Conservation (phyloP, 2,329 filamentous ascomycete species). For the Eutypa lata region DNA sequence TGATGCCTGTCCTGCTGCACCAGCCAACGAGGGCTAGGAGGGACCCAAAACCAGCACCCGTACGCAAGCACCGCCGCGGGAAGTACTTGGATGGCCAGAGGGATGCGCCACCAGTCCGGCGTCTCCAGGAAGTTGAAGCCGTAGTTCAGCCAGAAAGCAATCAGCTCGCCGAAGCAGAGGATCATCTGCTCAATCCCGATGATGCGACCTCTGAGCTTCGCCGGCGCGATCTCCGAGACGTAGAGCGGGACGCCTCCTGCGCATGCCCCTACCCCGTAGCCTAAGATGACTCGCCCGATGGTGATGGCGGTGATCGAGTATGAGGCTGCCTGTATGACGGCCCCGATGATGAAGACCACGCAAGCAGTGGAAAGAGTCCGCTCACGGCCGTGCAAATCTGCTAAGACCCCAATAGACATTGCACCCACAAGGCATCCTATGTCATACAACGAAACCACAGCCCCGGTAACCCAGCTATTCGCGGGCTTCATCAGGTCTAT, state of each 20-base stretch:
- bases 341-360: slow-evolving; percentile 12
- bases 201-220: slow-evolving; percentile 16
- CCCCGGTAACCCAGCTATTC: slow-evolving; percentile 14
- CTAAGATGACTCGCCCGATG: slow-evolving; percentile 11
- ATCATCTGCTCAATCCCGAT: slow-evolving; percentile 21
- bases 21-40: slow-evolving; percentile 23
- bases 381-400: slow-evolving; percentile 12
- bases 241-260: slow-evolving; percentile 17
- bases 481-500: slow-evolving; percentile 10
- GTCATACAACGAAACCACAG: slow-evolving; percentile 15
- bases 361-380: slow-evolving; percentile 11
- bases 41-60: slow-evolving; percentile 24
- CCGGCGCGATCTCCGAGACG: slow-evolving; percentile 17
- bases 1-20: slow-evolving; percentile 20
- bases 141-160: slow-evolving; percentile 16
- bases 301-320: slow-evolving; percentile 13
- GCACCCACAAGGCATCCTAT: slow-evolving; percentile 13
- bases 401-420: slow-evolving; percentile 13
- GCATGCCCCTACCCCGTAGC: slow-evolving; percentile 14
- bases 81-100: slow-evolving; percentile 31
- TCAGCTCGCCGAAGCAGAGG: slow-evolving; percentile 14
- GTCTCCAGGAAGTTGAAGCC: slow-evolving; percentile 13
- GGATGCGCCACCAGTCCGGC: slow-evolving; percentile 25
- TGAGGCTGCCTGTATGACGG: slow-evolving; percentile 13
- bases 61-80: slow-evolving; percentile 26